Evolutionary conservation across 805 yeast species (phyloP), one percentile per base, ranked within the genome.

Genomic region (Cyberlindnera galapagoensis): DNA sequence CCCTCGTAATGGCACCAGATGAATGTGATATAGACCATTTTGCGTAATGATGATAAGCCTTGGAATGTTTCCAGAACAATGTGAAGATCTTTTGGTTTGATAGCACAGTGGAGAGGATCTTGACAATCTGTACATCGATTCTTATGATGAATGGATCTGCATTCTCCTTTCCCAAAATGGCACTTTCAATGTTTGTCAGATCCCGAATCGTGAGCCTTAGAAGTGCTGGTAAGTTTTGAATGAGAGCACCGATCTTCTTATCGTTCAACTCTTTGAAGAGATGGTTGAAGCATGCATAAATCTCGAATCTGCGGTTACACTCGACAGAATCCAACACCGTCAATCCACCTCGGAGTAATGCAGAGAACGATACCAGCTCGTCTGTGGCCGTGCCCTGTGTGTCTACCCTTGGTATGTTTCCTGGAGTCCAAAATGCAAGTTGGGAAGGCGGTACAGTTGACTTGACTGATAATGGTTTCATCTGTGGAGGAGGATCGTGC

Each of bases 401-500:
- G 10, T 18, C 22, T 18, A 43, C 12, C n/a, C 35, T 30, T 5
- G 48, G 49, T 16, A 51, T 50, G 16, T 45, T 43, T 8, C 56
- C 56, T 3, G 46, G 45, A 9, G 43, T 22, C 56, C 56, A 51
- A 24, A 42, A 51, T 6, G 45, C 49, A 4, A 21, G 13, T 7
- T 21, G 28, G 4, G 34, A 15, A 8, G 40, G 36, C 17, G 12
- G 30, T 15, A 24, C 9, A 24, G 21, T 18, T 9, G 14, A 4
- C 14, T n/a, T 9, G 13, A 19, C 13, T 18, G 27, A 19, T 16
- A 39, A 25, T 11, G 33, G 33, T 11, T 23, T 21, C 40, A 37
- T 38, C 18, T 38, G 30, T 13, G 49, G 44, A 2, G 44, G 38
- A 2, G 34, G 12, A 5, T 15, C 17, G 26, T 31, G 24, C 10